Conservation (phyloP, 2,329 filamentous ascomycete species). For the Nemania sp. region DNA sequence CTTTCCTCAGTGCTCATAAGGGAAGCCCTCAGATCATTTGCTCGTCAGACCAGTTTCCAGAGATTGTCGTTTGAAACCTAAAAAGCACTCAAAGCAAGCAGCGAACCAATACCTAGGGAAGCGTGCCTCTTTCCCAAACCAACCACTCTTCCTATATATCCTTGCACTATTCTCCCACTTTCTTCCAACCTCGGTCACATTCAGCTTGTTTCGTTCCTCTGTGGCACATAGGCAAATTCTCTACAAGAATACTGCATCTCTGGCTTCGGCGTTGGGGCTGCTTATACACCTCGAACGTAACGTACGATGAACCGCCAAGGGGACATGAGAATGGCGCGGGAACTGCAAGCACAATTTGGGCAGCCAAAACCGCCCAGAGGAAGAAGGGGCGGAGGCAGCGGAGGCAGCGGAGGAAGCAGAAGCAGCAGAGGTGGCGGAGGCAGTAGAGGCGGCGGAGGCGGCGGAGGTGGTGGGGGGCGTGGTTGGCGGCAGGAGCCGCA, state of each 20-base stretch:
- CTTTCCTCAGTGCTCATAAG: too few species aligned
- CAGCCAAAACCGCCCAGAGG: not conserved
- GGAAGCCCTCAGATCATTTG: too few species aligned
- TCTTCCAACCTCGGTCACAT: not conserved
- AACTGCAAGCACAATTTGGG: constrained; percentile 16
- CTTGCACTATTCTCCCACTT: not conserved
- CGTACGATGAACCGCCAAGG: constrained; percentile 13
- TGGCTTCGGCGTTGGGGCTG: too few species aligned
- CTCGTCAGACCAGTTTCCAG: too few species aligned
- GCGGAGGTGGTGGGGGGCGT: not conserved
- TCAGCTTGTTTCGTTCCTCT: not conserved
- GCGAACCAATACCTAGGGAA: too few species aligned
- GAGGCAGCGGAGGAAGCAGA: not conserved
- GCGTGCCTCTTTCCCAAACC: too few species aligned
- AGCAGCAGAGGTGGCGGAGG: not conserved
- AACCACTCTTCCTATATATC: too few species aligned
- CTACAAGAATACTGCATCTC: too few species aligned
- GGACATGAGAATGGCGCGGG: constrained; percentile 16
- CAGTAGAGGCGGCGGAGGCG: not conserved
- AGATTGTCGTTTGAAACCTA: too few species aligned
- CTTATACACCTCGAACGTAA: too few species aligned
- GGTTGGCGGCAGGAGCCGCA: not conserved
- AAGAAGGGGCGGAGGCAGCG: not conserved
- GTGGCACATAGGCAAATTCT: not conserved
- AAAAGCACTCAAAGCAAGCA: too few species aligned